Conservation (phyloP, 306 rosid species). For the Lablab purpureus region DNA sequence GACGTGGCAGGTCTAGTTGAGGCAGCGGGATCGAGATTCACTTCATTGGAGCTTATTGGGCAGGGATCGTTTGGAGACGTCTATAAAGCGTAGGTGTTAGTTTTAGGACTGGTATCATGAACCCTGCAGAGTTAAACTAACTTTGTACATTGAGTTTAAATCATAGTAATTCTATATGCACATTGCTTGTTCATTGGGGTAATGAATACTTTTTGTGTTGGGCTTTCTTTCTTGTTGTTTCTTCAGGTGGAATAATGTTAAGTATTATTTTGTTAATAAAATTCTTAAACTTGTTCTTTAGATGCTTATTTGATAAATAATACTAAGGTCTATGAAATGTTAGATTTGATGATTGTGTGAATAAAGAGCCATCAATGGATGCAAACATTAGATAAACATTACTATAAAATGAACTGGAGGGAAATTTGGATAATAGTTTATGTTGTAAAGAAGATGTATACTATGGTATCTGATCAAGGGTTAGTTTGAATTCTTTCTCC, state of each 20-base stretch:
- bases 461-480: slow-evolving; percentile 14
- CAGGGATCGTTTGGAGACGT: slow-evolving; percentile 98
- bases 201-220: slow-evolving; percentile 12
- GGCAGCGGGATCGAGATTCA: slow-evolving; percentile 88
- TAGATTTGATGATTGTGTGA: slow-evolving; percentile 27
- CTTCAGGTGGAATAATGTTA: slow-evolving; percentile 22
- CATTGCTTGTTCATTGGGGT: slow-evolving; percentile 29
- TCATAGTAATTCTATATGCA: slow-evolving; percentile 26
- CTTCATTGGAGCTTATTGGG: slow-evolving; percentile 89
- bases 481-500: slow-evolving; percentile 35
- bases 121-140: slow-evolving; percentile 9
- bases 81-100: slow-evolving; percentile 80
- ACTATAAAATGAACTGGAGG: neutral
- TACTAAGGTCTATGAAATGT: slow-evolving; percentile 20
- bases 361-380: slow-evolving; percentile 9
- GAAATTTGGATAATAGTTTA: slow-evolving; percentile 6
- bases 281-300: slow-evolving; percentile 17
- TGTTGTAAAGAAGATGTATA: neutral
- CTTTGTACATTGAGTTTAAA: slow-evolving; percentile 20
- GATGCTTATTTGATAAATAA: slow-evolving; percentile 27
- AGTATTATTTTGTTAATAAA: neutral
- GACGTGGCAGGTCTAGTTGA: slow-evolving; percentile 78
- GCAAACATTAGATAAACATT: slow-evolving; percentile 13
- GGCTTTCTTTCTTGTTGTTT: slow-evolving; percentile 33
- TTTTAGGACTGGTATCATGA: slow-evolving; percentile 27